Base-by-base conservation (phyloP, 768 basidiomycete genomes). In the Tricholoma bakamatsutake region DNA sequence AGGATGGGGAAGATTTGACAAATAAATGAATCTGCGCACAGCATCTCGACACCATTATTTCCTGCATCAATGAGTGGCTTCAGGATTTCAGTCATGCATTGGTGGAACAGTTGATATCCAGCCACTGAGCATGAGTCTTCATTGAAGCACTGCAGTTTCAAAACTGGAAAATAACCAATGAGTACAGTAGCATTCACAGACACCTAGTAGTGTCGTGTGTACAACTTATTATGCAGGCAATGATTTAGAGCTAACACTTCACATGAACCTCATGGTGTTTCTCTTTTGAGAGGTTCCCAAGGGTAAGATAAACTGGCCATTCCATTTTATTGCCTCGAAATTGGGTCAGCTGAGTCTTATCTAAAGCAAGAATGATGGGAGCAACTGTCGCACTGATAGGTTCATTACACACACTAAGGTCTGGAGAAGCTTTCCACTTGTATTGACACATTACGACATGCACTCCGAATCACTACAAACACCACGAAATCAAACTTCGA, bases 281-380 rank as follows among this genome's bases (percentile, higher is more conserved):
- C 33, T 34, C 33, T 51, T 78, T 79, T 0, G 70, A 65, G 8
- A 80, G 64, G 53, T 80, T 79, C 0, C 77, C 77, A 48, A 80
- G 71, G 0, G 79, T 76, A 6, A 80, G 50, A 57, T 81, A 81
- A 0, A 80, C 69, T 0, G 78, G 79, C 39, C 39, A 40, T 17
- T 15, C 39, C 15, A 5, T 6, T 7, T 40, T 40, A 17, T 40
- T n/a, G 3, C 39, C 39, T 5, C 17, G 1, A 7, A 40, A 40
- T n/a, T 1, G 1, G n/a, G 39, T n/a, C 5, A 40, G 39, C 39
- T 40, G 39, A 1, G 39, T 40, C 39, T 40, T 40, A 17, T 40
- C 39, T n/a, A 15, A 40, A 7, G 39, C 12, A 13, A 40, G 37
- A 40, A n/a, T 17, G 39, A 24, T 24, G 21, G 21, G 21, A 24